A percentile compares a stretch with the other conserved stretches of the same genome.
Conservation (phyloP, 495 filamentous ascomycete genomes). For the Neurospora sp. region DNA sequence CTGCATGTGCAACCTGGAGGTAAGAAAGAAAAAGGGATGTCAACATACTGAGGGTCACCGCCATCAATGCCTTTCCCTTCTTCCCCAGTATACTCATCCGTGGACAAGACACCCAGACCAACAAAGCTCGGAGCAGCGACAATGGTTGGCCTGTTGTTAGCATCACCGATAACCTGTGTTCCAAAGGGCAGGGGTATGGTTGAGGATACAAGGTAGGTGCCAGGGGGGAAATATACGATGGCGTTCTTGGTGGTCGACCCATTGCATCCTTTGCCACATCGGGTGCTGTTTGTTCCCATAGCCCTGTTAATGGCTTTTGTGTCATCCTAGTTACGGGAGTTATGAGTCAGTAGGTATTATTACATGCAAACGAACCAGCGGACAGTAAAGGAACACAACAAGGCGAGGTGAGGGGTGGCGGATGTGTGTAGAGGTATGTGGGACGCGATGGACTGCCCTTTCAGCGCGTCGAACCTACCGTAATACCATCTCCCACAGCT, state of each 20-base stretch:
- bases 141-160: slow-evolving; percentile 53
- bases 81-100: slow-evolving; percentile 58
- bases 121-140: slow-evolving; percentile 56
- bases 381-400: too few species aligned
- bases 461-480: slow-evolving; percentile 5
- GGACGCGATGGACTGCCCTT: too few species aligned
- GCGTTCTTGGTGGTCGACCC: slow-evolving; percentile 62
- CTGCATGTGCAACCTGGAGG: too few species aligned
- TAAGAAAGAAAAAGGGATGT: too few species aligned
- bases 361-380: too few species aligned
- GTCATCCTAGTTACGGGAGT: slow-evolving; percentile 41
- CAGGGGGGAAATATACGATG: slow-evolving; percentile 64
- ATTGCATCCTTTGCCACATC: slow-evolving; percentile 67
- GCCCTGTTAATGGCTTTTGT: slow-evolving; percentile 73
- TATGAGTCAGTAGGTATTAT: too few species aligned
- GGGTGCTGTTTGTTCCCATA: slow-evolving; percentile 51
- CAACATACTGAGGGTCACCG: slow-evolving; percentile 6
- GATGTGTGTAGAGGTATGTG: neutral
- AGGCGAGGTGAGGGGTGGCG: too few species aligned
- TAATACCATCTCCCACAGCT: slow-evolving; percentile 50
- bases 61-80: slow-evolving; percentile 11
- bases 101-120: slow-evolving; percentile 79
- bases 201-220: slow-evolving; percentile 54
- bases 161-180: slow-evolving; percentile 66
- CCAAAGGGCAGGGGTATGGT: slow-evolving; percentile 59